Conservation (phyloP, 1,139 yeast species). For the Hyphopichia wangnamkhiaoensis region DNA sequence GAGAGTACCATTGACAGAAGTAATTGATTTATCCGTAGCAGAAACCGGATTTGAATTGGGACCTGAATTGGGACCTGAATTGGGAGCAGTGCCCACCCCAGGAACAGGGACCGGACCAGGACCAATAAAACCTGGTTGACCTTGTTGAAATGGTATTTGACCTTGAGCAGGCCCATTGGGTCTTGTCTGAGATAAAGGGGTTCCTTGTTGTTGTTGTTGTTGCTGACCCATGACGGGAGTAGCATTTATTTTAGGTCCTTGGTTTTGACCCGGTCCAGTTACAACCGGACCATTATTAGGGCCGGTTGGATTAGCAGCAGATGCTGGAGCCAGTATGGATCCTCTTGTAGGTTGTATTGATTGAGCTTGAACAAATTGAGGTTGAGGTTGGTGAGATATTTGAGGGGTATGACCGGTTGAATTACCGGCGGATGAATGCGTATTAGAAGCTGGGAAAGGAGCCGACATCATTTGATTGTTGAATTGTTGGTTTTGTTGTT, state of each 20-base stretch:
- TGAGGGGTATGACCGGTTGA: constrained; percentile 33
- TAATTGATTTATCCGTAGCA: no score
- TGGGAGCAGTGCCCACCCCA: constrained; percentile 10
- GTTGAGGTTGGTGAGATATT: constrained; percentile 26
- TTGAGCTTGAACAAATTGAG: constrained; percentile 10
- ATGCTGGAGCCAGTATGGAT: constrained; percentile 1
- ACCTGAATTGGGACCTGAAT: no score
- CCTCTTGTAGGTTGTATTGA: constrained; percentile 4
- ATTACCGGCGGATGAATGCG: constrained; percentile 21
- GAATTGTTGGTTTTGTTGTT: constrained; percentile 11
- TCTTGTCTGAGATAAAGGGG: neutral
- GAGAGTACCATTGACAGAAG: no score
- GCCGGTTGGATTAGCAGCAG: neutral
- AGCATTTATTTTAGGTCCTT: constrained; percentile 1
- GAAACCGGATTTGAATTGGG: no score
- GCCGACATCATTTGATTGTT: constrained; percentile 20
- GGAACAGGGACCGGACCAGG: constrained; percentile 10
- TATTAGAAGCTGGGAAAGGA: constrained; percentile 20
- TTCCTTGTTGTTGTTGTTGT: constrained; percentile 4
- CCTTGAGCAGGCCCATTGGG: neutral
- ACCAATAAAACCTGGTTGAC: constrained; percentile 4
- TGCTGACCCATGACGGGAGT: constrained; percentile 5
- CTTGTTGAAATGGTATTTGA: constrained; percentile 6
- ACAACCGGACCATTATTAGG: neutral
- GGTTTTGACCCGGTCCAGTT: neutral